Conservation (phyloP, 2,329 filamentous ascomycete species). For the Cryphonectria japonica region DNA sequence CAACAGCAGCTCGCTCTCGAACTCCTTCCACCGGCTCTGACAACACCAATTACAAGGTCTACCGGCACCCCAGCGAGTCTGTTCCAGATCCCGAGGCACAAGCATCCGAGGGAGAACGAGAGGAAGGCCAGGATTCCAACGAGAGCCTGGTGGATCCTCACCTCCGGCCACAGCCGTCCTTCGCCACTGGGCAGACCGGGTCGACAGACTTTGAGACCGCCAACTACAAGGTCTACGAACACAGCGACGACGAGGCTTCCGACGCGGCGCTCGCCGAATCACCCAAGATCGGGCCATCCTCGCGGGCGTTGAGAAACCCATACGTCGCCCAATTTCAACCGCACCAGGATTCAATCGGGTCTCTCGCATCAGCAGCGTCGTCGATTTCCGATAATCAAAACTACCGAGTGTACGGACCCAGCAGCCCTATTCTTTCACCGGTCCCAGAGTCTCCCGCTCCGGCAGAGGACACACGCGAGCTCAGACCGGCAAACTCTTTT, state of each 20-base stretch:
- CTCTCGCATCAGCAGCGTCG: constrained; percentile 38
- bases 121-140: constrained; percentile 4
- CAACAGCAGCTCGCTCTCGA: constrained; percentile 37
- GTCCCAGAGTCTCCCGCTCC: constrained; percentile 23
- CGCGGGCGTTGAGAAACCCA: constrained; percentile 18
- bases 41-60: constrained; percentile 52
- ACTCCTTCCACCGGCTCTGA: constrained; percentile 50
- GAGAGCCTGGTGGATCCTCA: constrained; percentile 19
- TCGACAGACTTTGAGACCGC: constrained; percentile 54
- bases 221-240: constrained; percentile 59
- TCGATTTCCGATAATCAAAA: constrained; percentile 53
- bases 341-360: constrained; percentile 24
- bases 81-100: constrained; percentile 13
- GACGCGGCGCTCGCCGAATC: constrained; percentile 20
- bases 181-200: constrained; percentile 43
- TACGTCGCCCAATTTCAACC: constrained; percentile 23
- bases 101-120: constrained; percentile 4
- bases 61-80: constrained; percentile 42
- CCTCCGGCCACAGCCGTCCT: constrained; percentile 42
- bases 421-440: constrained; percentile 37
- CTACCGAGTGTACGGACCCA: constrained; percentile 51
- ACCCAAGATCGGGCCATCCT: constrained; percentile 7
- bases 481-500: constrained; percentile 37
- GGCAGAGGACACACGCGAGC: constrained; percentile 17
- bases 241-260: constrained; percentile 38